Base-by-base conservation (phyloP, 1,284 basidiomycete genomes). In the Cutaneotrichosporon sp. region DNA sequence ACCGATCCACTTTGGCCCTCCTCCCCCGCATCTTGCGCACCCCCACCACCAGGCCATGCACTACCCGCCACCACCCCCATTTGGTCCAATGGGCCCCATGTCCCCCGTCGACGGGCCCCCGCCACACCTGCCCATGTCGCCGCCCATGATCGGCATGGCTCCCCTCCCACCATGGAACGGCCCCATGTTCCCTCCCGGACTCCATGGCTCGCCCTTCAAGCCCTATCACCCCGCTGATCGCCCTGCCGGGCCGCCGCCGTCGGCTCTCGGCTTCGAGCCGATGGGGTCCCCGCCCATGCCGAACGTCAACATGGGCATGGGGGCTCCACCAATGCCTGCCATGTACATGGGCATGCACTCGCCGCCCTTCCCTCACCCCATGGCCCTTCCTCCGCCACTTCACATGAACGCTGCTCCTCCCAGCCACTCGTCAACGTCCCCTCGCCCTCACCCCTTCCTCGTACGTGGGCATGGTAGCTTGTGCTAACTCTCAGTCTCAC, bases 371-470 rank as follows among this genome's bases (percentile, higher is more conserved):
- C 18, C 38, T n/a, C 38, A 42, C 16, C 38, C 38, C 8, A 42
- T 42, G 38, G 38, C 38, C 18, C 38, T 42, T 42, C 38, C 38
- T 42, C 18, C 7, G 18, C 36, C 36, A 38, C n/a, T n/a, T n/a
- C 16, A 42, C 38, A n/a, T 42, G 38, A 42, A 29, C 16, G 25
- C 3, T n/a, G 47, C 13, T 5, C 25, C 24, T 8, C 22, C 20
- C n/a, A n/a, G n/a, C n/a, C n/a, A n/a, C n/a, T 18, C 18, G 4
- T 20, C 14, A 3, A 9, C 25, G 25, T 8, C 25, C 6, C 27
- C 47, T 2, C 60, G 61, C 2, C 63, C 63, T 11, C 63, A 67
- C 51, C 66, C 66, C 4, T 64, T 38, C 42, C 16, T 67, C 16
- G 64, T 66, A 33, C 50, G 64, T 36, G 43, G 8, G 0, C 14